Evolutionary conservation across 106 monocot species (phyloP), one percentile per base, ranked within the genome.

Genomic region (Gastrodia elata): DNA sequence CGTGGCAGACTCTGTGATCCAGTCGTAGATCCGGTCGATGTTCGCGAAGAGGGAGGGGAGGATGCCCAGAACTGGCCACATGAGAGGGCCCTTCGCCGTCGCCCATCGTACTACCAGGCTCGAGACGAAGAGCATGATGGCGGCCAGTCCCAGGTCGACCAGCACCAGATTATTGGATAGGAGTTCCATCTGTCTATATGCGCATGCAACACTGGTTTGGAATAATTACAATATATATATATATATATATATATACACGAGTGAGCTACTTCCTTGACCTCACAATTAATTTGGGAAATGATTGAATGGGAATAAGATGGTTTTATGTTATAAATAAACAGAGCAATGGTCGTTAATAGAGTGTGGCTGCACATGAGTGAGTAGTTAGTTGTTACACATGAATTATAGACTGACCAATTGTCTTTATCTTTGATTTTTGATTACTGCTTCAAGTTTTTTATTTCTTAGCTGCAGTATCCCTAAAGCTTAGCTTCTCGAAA

Each of bases 1-100:
- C 42, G 4, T 1, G 39, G 81, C 5, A 22, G 80, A 35, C 8
- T 72, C 73, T 34, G 97, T 88, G 64, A n/a, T 39, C 92, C 92
- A 97, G 13, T 97, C 88, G 75, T 92, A 83, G 81, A 84, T 13
- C 65, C 82, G 48, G 44, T 68, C 35, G 20, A 86, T 38, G 84
- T 92, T 46, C 64, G 65, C 22, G 72, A 90, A 74, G 49, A 92
- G 16, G 59, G 79, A 56, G 0, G 97, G 97, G 41, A 87, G 14
- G 46, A 82, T 77, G 71, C 97, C 97, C 33, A 97, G 38, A 5
- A 97, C 71, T 8, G 97, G 97, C 90, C 90, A 90, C 6, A 80
- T 27, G 90, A 92, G 86, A 3, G 92, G 92, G 3, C 87, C 90
- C 59, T 75, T 79, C 35, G 76, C 22, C 22, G 78, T 82, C 13